Percentiles rank a stretch among this genome's conserved stretches.
Evolutionary conservation across 2,329 filamentous ascomycete genomes (phyloP).

Genomic region (Aaosphaeria pasadenensis): DNA sequence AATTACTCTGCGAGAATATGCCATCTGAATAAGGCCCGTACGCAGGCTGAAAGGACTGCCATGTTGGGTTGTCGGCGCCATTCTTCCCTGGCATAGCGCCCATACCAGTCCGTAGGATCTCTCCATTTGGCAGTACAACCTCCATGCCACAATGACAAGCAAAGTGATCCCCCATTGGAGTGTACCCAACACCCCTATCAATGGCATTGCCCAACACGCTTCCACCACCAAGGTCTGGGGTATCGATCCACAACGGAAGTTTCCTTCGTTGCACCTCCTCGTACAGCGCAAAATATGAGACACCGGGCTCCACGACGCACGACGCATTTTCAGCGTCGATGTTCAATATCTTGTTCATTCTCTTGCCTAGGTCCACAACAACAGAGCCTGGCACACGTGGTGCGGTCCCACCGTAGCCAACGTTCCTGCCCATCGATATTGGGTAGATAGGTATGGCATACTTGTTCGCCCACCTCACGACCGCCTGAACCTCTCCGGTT

Average conservation of each 20-base stretch:
- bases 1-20: constrained; percentile 34
- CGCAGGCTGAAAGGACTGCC: constrained; percentile 34
- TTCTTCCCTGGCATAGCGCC: constrained; percentile 33
- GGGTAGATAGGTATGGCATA: constrained; percentile 49
- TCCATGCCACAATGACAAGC: constrained; percentile 46
- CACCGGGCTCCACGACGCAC: constrained; percentile 55
- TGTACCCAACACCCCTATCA: constrained; percentile 45
- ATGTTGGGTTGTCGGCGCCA: constrained; percentile 19
- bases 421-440: constrained; percentile 49
- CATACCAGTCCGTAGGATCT: constrained; percentile 41
- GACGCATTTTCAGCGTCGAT: constrained; percentile 50
- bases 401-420: constrained; percentile 56
- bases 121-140: constrained; percentile 41
- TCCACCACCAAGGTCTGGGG: constrained; percentile 45
- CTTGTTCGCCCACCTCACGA: constrained; percentile 47
- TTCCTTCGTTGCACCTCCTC: constrained; percentile 46
- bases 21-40: constrained; percentile 38
- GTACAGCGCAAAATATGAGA: constrained; percentile 52
- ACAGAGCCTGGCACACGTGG: constrained; percentile 53
- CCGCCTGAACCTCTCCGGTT: constrained; percentile 45
- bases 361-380: constrained; percentile 50
- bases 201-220: constrained; percentile 48
- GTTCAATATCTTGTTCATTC: constrained; percentile 54
- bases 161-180: constrained; percentile 44
- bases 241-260: constrained; percentile 44